Conservation (phyloP, 345 rosid genomes). For the Aquilaria malaccensis region DNA sequence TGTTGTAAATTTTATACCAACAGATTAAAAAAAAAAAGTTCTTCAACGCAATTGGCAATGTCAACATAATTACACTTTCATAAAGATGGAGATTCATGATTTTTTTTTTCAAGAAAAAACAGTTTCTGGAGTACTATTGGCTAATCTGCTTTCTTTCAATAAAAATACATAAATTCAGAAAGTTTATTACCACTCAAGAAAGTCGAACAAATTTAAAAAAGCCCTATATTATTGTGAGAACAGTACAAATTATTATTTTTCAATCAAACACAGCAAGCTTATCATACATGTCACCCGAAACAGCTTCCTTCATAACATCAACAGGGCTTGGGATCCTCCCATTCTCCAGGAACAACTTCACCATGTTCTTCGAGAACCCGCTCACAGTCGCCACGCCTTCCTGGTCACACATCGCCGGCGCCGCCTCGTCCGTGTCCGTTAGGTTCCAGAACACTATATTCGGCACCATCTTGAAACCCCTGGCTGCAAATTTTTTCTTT, state of each 20-base stretch:
- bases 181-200: no score
- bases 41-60: no score
- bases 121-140: no score
- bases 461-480: conserved; percentile 10
- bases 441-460: conserved; percentile 23
- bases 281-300: conserved; percentile 10
- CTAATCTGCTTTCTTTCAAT: no score
- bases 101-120: no score
- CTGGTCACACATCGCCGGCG: conserved; percentile 10
- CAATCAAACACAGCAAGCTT: conserved; percentile 10
- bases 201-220: no score
- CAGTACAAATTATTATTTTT: background rate
- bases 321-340: conserved; percentile 12
- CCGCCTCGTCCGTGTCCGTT: background rate
- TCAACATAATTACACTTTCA: no score
- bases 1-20: no score
- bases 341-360: conserved; percentile 19
- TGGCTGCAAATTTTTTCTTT: conserved; percentile 8
- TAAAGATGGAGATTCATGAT: no score
- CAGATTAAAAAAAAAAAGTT: no score
- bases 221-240: no score
- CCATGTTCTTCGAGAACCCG: conserved; percentile 20
- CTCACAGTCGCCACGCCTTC: conserved; percentile 18
- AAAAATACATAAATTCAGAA: no score
- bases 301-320: conserved; percentile 12